Conservation (phyloP, 2,329 filamentous ascomycete species). For the Arachnopeziza araneosa region DNA sequence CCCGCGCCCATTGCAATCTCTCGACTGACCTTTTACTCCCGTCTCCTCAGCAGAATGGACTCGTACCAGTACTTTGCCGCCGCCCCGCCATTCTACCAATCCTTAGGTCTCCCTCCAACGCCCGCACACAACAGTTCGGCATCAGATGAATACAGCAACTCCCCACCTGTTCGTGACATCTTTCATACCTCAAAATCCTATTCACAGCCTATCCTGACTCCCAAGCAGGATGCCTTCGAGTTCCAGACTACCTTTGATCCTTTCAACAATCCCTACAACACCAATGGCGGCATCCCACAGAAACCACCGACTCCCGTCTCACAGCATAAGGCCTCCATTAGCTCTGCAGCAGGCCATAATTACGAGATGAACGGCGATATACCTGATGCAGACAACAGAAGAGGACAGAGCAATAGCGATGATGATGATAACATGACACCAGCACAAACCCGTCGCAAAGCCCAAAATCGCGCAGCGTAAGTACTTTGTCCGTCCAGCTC, state of each 20-base stretch:
- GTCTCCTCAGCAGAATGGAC: background rate
- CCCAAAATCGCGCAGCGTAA: conserved; percentile 69
- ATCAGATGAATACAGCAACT: conserved; percentile 42
- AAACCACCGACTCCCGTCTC: conserved; percentile 25
- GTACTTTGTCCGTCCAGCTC: conserved; percentile 26
- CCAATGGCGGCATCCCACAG: conserved; percentile 7
- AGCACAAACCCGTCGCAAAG: conserved; percentile 57
- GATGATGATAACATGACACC: conserved; percentile 49
- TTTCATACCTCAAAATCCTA: conserved; percentile 11
- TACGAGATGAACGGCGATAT: conserved; percentile 19
- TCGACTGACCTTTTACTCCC: background rate
- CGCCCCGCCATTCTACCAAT: conserved; percentile 30
- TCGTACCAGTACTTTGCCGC: background rate
- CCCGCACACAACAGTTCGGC: conserved; percentile 31
- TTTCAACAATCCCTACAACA: conserved; percentile 22
- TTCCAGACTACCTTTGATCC: conserved; percentile 26
- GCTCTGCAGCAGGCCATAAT: conserved; percentile 18
- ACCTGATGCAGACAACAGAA: conserved; percentile 21
- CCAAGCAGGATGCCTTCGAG: conserved; percentile 29
- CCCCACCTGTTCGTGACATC: conserved; percentile 32
- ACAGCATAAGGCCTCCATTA: conserved; percentile 23
- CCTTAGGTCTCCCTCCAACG: conserved; percentile 40
- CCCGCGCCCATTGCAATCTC: background rate
- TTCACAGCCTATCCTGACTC: conserved; percentile 23
- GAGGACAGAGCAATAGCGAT: conserved; percentile 33